phyloP scores from a whole-genome alignment of 2,329 filamentous ascomycete genomes.

The Neofusicoccum laricinum region DNA sequence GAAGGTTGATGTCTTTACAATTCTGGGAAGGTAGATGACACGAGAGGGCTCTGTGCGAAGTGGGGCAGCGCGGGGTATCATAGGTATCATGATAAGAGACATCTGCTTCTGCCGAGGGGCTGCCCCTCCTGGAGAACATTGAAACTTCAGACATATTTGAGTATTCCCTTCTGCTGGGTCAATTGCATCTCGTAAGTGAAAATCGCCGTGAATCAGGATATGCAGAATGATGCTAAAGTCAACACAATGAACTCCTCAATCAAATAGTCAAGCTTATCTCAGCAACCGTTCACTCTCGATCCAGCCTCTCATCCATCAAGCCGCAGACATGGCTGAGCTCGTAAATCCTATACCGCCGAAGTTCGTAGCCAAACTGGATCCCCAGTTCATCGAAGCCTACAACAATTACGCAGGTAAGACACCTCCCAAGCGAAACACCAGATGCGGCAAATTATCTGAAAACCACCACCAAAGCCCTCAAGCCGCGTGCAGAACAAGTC shows the following conservation, averaged over 20 bases:
- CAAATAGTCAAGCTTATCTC: too few relatives aligned
- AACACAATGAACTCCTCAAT: too few relatives aligned
- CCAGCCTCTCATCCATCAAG: neutral
- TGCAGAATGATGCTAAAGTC: too few relatives aligned
- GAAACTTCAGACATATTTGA: too few relatives aligned
- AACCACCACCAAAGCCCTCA: constrained; percentile 23
- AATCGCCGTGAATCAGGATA: too few relatives aligned
- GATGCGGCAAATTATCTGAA: neutral
- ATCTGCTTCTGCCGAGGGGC: too few relatives aligned
- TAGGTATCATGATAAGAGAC: neutral
- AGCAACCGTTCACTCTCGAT: neutral
- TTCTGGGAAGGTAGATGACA: too few relatives aligned
- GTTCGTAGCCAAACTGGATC: constrained; percentile 33
- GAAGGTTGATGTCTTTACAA: too few relatives aligned
- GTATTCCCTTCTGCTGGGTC: too few relatives aligned
- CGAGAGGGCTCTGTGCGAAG: neutral
- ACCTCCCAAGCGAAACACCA: constrained; percentile 14
- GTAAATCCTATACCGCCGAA: neutral
- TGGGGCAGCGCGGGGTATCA: neutral
- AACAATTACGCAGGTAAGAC: constrained; percentile 32
- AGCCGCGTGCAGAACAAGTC: constrained; percentile 18
- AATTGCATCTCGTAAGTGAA: too few relatives aligned
- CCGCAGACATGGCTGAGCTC: neutral
- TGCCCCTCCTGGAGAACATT: too few relatives aligned
- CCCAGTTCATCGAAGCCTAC: constrained; percentile 40